These are phyloP conservation scores for Dipodascopsis uninucleata DNA, from an alignment of 805 yeast genomes.

Conservation along the genomic window DNA sequence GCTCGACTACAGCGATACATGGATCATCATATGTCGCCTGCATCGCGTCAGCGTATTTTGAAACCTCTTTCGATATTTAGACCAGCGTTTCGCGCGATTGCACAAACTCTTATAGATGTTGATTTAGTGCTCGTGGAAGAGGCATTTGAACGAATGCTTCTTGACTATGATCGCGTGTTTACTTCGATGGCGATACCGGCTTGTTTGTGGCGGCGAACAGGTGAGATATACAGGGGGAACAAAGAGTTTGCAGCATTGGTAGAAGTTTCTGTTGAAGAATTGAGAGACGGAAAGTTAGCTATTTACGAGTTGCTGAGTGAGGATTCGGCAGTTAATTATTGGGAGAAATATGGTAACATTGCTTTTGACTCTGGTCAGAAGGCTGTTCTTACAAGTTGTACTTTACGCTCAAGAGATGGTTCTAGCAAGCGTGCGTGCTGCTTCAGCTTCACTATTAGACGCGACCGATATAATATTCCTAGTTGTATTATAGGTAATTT, in stretches of 20 bases:
- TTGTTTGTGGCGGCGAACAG: slow-evolving; percentile 94
- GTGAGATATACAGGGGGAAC: slow-evolving; percentile 91
- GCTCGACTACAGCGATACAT: slow-evolving; percentile 83
- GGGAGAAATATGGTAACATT: slow-evolving; percentile 96
- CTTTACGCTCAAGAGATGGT: slow-evolving; percentile 77
- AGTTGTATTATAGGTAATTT: slow-evolving; percentile 94
- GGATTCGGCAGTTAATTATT: slow-evolving; percentile 91
- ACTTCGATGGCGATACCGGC: slow-evolving; percentile 98
- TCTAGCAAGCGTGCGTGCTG: slow-evolving; percentile 79
- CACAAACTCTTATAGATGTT: slow-evolving; percentile 81
- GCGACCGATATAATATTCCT: slow-evolving; percentile 92
- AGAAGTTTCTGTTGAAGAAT: slow-evolving; percentile 82
- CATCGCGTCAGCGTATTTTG: slow-evolving; percentile 77
- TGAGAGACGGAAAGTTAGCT: slow-evolving; percentile 87
- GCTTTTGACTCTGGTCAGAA: slow-evolving; percentile 95
- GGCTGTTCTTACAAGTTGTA: slow-evolving; percentile 90
- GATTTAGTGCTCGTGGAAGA: slow-evolving; percentile 91
- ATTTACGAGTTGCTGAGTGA: slow-evolving; percentile 93
- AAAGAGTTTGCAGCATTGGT: slow-evolving; percentile 93
- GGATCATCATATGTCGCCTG: slow-evolving; percentile 85
- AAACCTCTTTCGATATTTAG: slow-evolving; percentile 81
- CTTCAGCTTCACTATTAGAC: slow-evolving; percentile 86
- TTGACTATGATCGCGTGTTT: slow-evolving; percentile 91
- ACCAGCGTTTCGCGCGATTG: slow-evolving; percentile 91
- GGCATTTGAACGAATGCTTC: slow-evolving; percentile 84